Base-by-base conservation (phyloP, 176 grass and related monocot species). In the Areca catechu region DNA sequence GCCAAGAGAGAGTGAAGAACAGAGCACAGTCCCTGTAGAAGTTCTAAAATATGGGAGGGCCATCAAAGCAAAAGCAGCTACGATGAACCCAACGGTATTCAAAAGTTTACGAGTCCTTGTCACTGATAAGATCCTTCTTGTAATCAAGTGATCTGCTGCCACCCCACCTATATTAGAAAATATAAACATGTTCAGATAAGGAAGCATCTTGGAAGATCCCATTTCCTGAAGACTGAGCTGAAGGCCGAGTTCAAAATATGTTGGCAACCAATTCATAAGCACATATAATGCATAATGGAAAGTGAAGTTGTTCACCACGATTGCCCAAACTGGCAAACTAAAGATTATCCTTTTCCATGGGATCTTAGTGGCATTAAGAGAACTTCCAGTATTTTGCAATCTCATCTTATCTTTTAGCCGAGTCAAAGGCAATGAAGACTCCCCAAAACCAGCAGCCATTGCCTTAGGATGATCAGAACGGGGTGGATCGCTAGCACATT, bases 201-300 rank as follows among this genome's bases (percentile, higher is more conserved):
- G 89, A 56, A 88, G 62, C 89, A 95, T 95, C 63, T 95, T 95
- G 22, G 80, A 87, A 34, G 81, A 88, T 53, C 89, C 89, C 77
- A 94, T 84, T 16, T 94, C 89, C 72, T 94, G 80, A 48, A 95
- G 89, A 71, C 84, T 95, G 20, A 77, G 68, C 48, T 85, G 57
- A 76, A 95, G 80, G 4, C 77, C 84, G 15, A 84, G 61, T 54
- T 88, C 89, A 19, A 88, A 95, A 63, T 95, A 95, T 20, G 89
- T 95, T 19, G 89, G 89, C 65, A 95, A 63, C 89, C 89, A 95
- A 54, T 95, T 95, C 84, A 95, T 84, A 34, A 95, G 69, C 48
- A 95, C 89, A 59, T 88, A 95, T 48, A 95, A 58, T 34, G 89
- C 89, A 49, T 95, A 95, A 68, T 95, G 89, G 65, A 95, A 94